phyloP scores from a whole-genome alignment of 2,329 filamentous ascomycete genomes.

The Aspergillus brasiliensis region DNA sequence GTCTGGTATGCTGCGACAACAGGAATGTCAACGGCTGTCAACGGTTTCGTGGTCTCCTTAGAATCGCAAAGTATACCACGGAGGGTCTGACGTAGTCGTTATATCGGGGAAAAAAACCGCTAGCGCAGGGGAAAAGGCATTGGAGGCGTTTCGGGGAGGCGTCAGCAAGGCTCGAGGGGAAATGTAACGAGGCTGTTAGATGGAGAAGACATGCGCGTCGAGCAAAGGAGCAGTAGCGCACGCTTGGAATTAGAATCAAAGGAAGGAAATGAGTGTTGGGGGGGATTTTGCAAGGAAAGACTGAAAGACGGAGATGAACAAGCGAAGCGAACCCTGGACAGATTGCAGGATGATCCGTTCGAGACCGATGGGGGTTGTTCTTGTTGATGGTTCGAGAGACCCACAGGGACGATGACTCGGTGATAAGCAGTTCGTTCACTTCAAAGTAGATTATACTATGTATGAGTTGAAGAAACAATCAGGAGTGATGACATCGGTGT shows the following conservation, averaged over 20 bases:
- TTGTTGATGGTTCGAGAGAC: neutral
- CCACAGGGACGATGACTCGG: neutral
- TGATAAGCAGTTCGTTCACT: neutral
- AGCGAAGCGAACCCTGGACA: neutral
- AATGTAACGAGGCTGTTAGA: neutral
- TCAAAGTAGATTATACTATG: neutral
- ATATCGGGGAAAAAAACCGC: neutral
- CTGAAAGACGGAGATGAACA: neutral
- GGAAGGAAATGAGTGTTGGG: neutral
- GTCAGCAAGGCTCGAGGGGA: neutral
- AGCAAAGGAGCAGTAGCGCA: too few relatives aligned
- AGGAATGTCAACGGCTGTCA: neutral
- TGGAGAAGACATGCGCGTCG: neutral
- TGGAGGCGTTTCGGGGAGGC: neutral
- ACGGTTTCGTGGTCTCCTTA: too few relatives aligned
- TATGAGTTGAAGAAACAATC: too few relatives aligned
- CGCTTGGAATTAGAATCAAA: neutral
- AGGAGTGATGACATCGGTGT: too few relatives aligned
- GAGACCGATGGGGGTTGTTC: neutral
- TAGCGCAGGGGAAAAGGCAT: neutral
- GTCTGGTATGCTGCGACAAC: neutral
- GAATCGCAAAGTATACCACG: neutral
- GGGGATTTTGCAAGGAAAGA: neutral
- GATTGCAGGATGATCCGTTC: constrained; percentile 2
- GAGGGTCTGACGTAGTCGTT: neutral